phyloP scores from a whole-genome alignment of 495 filamentous ascomycete genomes.

The Talaromyces proteolyticus region DNA sequence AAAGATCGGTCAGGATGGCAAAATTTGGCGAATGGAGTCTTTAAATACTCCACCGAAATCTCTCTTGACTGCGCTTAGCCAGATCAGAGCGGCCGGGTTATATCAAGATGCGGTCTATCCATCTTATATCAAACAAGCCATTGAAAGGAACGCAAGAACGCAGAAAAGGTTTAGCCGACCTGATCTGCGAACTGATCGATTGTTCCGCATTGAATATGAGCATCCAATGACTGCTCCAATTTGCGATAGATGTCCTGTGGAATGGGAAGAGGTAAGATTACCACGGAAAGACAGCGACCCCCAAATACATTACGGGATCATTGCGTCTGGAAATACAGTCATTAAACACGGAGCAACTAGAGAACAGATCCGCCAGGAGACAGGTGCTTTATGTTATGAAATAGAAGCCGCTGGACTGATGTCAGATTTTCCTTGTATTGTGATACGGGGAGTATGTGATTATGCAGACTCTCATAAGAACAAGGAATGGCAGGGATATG shows the following conservation, averaged over 20 bases:
- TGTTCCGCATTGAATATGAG: not conserved
- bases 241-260: not conserved
- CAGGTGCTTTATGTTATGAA: slow-evolving; percentile 22
- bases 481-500: slow-evolving; percentile 30
- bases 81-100: slow-evolving; percentile 11
- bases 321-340: slow-evolving; percentile 34
- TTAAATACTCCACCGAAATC: slow-evolving; percentile 21
- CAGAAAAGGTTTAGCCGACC: not conserved
- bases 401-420: slow-evolving; percentile 40
- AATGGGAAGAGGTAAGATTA: not conserved
- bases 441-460: slow-evolving; percentile 33
- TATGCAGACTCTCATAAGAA: slow-evolving; percentile 36
- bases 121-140: not conserved
- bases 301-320: slow-evolving; percentile 26
- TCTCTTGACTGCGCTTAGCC: slow-evolving; percentile 16
- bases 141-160: not conserved
- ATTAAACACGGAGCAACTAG: slow-evolving; percentile 17
- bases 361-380: slow-evolving; percentile 5
- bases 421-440: slow-evolving; percentile 26
- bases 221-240: not conserved
- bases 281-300: slow-evolving; percentile 15
- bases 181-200: not conserved
- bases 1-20: slow-evolving; percentile 6
- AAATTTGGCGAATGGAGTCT: slow-evolving; percentile 21
- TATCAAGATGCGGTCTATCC: not conserved